Evolutionary conservation across 2,329 filamentous ascomycete genomes (phyloP).

Genomic region (Colletotrichum filicis): DNA sequence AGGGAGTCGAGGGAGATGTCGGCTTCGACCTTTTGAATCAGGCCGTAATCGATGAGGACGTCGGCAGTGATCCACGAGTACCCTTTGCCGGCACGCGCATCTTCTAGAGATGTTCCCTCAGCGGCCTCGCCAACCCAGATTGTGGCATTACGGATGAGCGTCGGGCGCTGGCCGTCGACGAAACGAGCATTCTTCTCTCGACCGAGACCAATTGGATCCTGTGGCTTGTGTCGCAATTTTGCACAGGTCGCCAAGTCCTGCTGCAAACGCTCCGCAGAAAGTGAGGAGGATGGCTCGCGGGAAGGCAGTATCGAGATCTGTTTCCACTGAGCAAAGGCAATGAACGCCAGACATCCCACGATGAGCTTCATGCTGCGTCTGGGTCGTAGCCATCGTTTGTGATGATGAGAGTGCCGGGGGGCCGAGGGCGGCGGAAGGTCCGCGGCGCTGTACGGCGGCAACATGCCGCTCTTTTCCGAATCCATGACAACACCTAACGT

Average conservation of each 20-base stretch:
- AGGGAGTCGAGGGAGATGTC: constrained; percentile 55
- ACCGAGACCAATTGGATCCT: constrained; percentile 65
- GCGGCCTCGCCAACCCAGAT: constrained; percentile 74
- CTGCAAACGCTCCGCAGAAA: constrained; percentile 65
- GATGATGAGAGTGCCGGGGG: constrained; percentile 11
- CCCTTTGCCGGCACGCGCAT: constrained; percentile 67
- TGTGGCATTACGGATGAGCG: constrained; percentile 73
- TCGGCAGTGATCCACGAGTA: constrained; percentile 71
- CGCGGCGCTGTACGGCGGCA: constrained; percentile 54
- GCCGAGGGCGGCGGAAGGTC: constrained; percentile 39
- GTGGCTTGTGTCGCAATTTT: constrained; percentile 63
- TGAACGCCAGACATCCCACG: constrained; percentile 60
- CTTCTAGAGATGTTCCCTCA: constrained; percentile 61
- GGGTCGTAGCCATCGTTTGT: constrained; percentile 25
- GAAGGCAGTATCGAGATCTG: constrained; percentile 44
- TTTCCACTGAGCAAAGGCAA: constrained; percentile 61
- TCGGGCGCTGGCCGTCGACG: constrained; percentile 66
- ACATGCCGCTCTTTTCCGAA: constrained; percentile 52
- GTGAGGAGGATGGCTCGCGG: constrained; percentile 38
- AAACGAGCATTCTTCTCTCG: constrained; percentile 71
- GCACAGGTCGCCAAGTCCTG: constrained; percentile 66
- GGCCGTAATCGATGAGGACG: constrained; percentile 68
- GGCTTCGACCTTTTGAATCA: constrained; percentile 65
- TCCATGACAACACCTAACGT: constrained; percentile 15
- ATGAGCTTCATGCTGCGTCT: constrained; percentile 42